Evolutionary conservation across 176 grass and related monocot species (phyloP), one percentile per base, ranked within the genome.

Genomic region (Musa schizocarpa): DNA sequence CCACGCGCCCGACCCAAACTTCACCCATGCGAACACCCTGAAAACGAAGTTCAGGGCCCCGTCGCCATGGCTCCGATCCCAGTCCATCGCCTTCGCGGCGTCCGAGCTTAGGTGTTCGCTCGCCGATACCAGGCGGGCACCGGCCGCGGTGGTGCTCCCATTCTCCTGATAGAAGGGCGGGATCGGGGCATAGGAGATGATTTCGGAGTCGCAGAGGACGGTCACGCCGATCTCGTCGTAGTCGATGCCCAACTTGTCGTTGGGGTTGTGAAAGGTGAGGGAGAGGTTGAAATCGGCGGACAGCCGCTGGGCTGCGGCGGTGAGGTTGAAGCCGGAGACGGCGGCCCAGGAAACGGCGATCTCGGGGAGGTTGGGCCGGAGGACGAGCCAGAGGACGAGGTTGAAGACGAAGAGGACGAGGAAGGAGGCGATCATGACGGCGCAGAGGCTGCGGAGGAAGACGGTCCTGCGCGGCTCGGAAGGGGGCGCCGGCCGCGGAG

Each of bases 381-480:
- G 90, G 66, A 90, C 83, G 3, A 90, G 85, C 85, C 85, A 92
- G 75, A 90, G 79, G 87, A 97, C 82, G 81, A 97, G 79, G 79
- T 79, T 81, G 82, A 63, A 77, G 1, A 82, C 82, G 75, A 81
- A 87, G 57, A 93, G 77, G 85, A 89, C 56, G 26, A 97, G 81
- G 57, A 97, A 74, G 19, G 78, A 82, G 79, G 69, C 68, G n/a
- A 96, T 80, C 68, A 75, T 50, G 76, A 88, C 22, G 13, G 81
- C 78, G 6, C 92, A 78, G 10, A 97, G 65, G 66, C 87, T 83
- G 72, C 93, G 85, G 1, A 92, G 71, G 83, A 84, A 79, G 17
- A 55, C 69, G 22, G 83, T 80, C 1, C 57, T 61, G 16, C 13
- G 8, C 1, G 8, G 43, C 12, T 2, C 9, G 9, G 71, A 52